Base-by-base conservation (phyloP, 176 grass and related monocot genomes). In the Phoenix dactylifera region DNA sequence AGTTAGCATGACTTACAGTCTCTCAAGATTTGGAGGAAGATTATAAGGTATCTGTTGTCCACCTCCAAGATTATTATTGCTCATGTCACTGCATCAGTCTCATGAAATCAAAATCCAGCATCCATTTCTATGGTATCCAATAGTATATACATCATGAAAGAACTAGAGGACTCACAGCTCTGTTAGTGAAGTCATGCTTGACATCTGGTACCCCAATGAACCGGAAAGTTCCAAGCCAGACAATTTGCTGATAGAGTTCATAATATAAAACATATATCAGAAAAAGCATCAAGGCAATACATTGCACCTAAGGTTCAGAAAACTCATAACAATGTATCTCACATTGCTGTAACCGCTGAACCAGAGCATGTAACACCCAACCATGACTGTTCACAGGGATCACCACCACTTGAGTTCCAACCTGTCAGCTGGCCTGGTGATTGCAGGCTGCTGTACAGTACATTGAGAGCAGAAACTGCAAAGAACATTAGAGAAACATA, bases 331-430 rank as follows among this genome's bases (percentile, higher is more conserved):
- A 44, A 49, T 63, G 15, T 20, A 18, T 15, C 78, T 85, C 65
- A 97, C 87, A 97, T 88, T 55, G 76, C 77, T 71, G 81, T 97
- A 35, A 97, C 92, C 16, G 67, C 70, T 26, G 92, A 88, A 73
- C 78, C 81, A 63, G 87, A 85, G 81, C 92, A 97, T 65, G 63
- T 78, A 59, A 97, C 25, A 6, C 92, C 92, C 24, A 71, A 54
- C 92, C 92, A 97, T 58, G 84, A 78, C 63, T 97, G 65, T 1
- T 81, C 87, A 55, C 92, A 97, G 10, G 92, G 87, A 57, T 97
- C 92, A 7, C 92, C 92, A 4, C 81, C 86, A 73, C 51, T 97
- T 29, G 71, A 62, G 30, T 74, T 77, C 92, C 92, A 97, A n/a
- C 87, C 78, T 17, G 50, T 63, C 51, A 97, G 74, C 25, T 88